phyloP scores from a whole-genome alignment of 805 yeast species.

The Lachancea meyersii region DNA sequence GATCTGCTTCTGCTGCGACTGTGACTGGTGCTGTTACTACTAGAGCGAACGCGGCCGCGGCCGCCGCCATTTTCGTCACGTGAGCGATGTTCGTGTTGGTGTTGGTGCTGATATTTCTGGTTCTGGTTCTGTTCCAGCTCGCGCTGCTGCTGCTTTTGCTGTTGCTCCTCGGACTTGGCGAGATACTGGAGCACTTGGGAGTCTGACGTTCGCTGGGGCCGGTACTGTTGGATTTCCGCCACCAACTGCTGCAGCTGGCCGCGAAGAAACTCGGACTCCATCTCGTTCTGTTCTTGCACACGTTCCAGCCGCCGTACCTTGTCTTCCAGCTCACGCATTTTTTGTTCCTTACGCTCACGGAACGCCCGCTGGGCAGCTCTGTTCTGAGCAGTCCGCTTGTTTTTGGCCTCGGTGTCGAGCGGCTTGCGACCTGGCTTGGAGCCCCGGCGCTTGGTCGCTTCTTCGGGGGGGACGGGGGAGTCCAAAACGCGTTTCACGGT shows the following conservation, averaged over 20 bases:
- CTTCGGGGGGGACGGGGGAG: conserved; percentile 4
- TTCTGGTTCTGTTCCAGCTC: no score
- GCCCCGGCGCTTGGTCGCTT: conserved; percentile 21
- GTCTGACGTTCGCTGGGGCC: conserved; percentile 34
- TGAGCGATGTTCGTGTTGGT: no score
- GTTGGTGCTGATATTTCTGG: no score
- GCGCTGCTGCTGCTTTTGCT: no score
- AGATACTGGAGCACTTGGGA: conserved; percentile 25
- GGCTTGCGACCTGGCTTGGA: conserved; percentile 79
- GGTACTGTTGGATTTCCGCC: conserved; percentile 58
- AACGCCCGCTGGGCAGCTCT: conserved; percentile 98
- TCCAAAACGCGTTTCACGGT: conserved; percentile 8
- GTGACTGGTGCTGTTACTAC: conserved; percentile 1
- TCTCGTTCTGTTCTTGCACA: conserved; percentile 57
- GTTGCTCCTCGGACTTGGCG: conserved; percentile 14
- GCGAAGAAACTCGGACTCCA: conserved; percentile 68
- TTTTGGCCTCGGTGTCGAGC: conserved; percentile 68
- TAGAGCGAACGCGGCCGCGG: not conserved
- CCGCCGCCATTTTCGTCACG: no score
- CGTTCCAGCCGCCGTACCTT: conserved; percentile 68
- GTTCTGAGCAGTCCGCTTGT: conserved; percentile 91
- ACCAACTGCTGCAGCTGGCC: conserved; percentile 71
- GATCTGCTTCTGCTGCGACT: conserved; percentile 6
- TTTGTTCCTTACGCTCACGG: conserved; percentile 85
- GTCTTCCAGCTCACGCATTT: conserved; percentile 77